phyloP scores from a whole-genome alignment of 805 yeast genomes.

The Cyberlindnera mycetangii region DNA sequence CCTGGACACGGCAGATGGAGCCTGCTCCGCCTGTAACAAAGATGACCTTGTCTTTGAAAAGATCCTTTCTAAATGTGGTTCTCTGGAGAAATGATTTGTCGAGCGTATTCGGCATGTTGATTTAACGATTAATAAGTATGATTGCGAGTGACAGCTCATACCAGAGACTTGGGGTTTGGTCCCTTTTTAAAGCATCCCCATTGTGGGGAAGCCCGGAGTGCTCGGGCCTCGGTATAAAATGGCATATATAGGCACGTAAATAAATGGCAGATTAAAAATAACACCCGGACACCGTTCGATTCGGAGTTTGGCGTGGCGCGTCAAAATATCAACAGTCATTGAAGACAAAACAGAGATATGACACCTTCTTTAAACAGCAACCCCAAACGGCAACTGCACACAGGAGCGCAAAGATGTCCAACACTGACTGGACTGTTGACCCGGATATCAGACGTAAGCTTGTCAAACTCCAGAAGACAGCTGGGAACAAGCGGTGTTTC shows the following conservation, averaged over 20 bases:
- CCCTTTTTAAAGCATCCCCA: background rate
- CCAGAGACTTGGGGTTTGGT: no score
- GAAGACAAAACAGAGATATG: background rate
- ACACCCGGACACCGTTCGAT: slow-evolving; percentile 4
- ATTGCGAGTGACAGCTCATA: no score
- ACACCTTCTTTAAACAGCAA: no score
- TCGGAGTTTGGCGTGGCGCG: background rate
- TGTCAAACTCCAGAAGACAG: slow-evolving; percentile 72
- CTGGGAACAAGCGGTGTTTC: slow-evolving; percentile 83
- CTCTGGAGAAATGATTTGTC: slow-evolving; percentile 28
- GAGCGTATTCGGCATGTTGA: slow-evolving; percentile 19
- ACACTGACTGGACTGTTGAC: slow-evolving; percentile 75
- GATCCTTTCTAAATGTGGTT: slow-evolving; percentile 48
- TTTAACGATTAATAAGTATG: no score
- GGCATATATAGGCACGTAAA: background rate
- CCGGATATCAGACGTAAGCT: slow-evolving; percentile 88
- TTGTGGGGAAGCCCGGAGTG: background rate
- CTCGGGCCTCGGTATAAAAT: background rate
- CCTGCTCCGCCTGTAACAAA: slow-evolving; percentile 97
- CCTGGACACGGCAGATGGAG: slow-evolving; percentile 88
- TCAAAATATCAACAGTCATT: background rate
- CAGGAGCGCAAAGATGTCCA: background rate
- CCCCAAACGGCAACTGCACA: no score
- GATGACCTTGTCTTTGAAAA: slow-evolving; percentile 81
- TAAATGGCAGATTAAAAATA: background rate